Evolutionary conservation across 805 yeast species (phyloP).

Genomic region (Metschnikowia shivogae): DNA sequence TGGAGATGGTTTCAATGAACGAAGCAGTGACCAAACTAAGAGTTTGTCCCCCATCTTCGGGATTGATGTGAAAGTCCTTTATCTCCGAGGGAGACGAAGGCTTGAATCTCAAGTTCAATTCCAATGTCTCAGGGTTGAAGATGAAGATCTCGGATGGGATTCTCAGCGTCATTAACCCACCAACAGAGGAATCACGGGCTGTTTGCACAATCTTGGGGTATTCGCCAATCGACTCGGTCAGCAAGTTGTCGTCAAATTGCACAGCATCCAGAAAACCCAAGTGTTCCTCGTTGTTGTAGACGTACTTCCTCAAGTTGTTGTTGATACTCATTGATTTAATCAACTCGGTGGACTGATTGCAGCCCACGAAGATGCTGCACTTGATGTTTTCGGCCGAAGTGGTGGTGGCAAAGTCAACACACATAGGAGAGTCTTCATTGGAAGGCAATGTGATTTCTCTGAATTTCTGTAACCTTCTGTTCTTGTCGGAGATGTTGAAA

Average conservation of each 20-base stretch:
- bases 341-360: constrained; percentile 62
- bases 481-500: constrained; percentile 44
- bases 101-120: constrained; percentile 49
- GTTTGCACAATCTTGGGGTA: constrained; percentile 62
- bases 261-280: constrained; percentile 56
- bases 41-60: constrained; percentile 52
- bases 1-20: constrained; percentile 48
- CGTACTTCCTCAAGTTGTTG: constrained; percentile 67
- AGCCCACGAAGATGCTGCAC: constrained; percentile 61
- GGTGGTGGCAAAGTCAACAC: constrained; percentile 49
- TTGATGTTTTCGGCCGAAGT: constrained; percentile 23
- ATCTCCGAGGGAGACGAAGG: constrained; percentile 48
- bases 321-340: constrained; percentile 57
- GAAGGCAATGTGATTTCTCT: constrained; percentile 58
- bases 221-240: constrained; percentile 37
- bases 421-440: constrained; percentile 85
- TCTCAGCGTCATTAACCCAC: constrained; percentile 66
- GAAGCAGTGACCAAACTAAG: constrained; percentile 59
- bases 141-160: constrained; percentile 61
- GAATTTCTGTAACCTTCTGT: constrained; percentile 47
- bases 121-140: constrained; percentile 53
- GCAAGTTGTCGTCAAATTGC: constrained; percentile 49
- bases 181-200: constrained; percentile 55
- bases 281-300: constrained; percentile 52
- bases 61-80: constrained; percentile 64